Evolutionary conservation across 2,329 filamentous ascomycete species (phyloP), one percentile per base, ranked within the genome.

Genomic region (Tolypocladium tundrense): DNA sequence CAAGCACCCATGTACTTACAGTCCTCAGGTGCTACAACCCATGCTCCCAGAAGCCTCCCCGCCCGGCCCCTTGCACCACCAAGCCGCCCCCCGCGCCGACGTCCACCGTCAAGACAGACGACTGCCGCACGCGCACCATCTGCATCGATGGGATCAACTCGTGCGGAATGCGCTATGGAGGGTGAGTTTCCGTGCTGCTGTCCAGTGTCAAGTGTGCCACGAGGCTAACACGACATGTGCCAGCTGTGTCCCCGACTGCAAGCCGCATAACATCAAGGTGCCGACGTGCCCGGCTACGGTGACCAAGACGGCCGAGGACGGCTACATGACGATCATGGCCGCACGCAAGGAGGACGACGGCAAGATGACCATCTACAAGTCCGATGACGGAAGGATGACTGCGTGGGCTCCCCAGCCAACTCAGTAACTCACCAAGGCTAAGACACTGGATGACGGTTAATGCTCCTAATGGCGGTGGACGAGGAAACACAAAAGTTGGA

Each of bases 21-120:
- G 1, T 35, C 19, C 1, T 35, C 14, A 71, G 69, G 7, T 72
- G 70, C 52, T 72, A 67, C 58, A 62, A 70, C 57, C 59, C 62
- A 16, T 72, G 70, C 59, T 59, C 58, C 37, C 50, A 68, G 9
- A 43, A 58, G 16, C 55, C 61, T 21, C 67, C 68, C 11, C 60
- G 58, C 3, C 60, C 62, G 10, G 63, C 63, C 31, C 62, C 62
- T 24, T 66, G 40, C 33, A 55, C 51, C 35, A 52, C 48, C 35
- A 13, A 57, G 39, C 21, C 58, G n/a, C 16, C 33, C 54, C 27
- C 52, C 31, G 24, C 13, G 33, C n/a, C 52, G 13, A 55, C 43
- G 14, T 31, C 40, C 14, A 24, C 43, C 6, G 24, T 27, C 11
- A 48, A 51, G 40, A 35, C 43, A 14, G 61, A 62, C 35, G 57